phyloP scores from a whole-genome alignment of 345 rosid genomes.

The Hibiscus tridactylites region DNA sequence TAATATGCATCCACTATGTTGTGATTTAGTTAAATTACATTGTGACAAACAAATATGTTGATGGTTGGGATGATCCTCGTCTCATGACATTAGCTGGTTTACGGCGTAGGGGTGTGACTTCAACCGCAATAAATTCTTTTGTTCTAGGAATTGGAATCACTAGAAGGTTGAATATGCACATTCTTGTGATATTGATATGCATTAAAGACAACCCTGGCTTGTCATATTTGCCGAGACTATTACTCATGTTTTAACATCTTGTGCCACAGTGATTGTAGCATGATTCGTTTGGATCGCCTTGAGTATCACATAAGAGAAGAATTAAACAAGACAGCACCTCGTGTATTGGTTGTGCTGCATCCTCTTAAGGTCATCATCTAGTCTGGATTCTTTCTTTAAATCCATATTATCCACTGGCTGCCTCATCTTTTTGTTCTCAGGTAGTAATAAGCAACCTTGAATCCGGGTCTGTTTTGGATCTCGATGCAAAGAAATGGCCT shows the following conservation, averaged over 20 bases:
- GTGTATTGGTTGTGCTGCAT: slow-evolving; percentile 76
- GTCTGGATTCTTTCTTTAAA: neutral
- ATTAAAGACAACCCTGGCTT: neutral
- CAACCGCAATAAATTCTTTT: slow-evolving; percentile 81
- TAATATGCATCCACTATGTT: neutral
- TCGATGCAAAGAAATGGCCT: slow-evolving; percentile 95
- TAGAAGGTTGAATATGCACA: slow-evolving; percentile 50
- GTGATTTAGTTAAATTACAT: slow-evolving; percentile 62
- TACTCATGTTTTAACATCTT: slow-evolving; percentile 7
- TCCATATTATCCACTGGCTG: neutral
- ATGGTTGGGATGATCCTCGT: slow-evolving; percentile 99
- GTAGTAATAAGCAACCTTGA: slow-evolving; percentile 74
- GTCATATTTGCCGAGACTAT: slow-evolving; percentile 6
- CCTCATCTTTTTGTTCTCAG: slow-evolving; percentile 23
- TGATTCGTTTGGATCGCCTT: slow-evolving; percentile 78
- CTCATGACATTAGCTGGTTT: slow-evolving; percentile 95
- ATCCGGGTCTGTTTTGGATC: slow-evolving; percentile 45
- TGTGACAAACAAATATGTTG: slow-evolving; percentile 77
- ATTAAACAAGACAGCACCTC: slow-evolving; percentile 75
- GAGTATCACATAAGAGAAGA: slow-evolving; percentile 97
- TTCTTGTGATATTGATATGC: neutral
- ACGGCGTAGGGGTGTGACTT: slow-evolving; percentile 83
- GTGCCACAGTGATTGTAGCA: slow-evolving; percentile 71
- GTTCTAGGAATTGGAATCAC: slow-evolving; percentile 93
- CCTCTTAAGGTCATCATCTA: slow-evolving; percentile 68